These are phyloP conservation scores for Penicillium crustosum DNA, from an alignment of 2,329 filamentous ascomycete genomes.

Conservation along the genomic window DNA sequence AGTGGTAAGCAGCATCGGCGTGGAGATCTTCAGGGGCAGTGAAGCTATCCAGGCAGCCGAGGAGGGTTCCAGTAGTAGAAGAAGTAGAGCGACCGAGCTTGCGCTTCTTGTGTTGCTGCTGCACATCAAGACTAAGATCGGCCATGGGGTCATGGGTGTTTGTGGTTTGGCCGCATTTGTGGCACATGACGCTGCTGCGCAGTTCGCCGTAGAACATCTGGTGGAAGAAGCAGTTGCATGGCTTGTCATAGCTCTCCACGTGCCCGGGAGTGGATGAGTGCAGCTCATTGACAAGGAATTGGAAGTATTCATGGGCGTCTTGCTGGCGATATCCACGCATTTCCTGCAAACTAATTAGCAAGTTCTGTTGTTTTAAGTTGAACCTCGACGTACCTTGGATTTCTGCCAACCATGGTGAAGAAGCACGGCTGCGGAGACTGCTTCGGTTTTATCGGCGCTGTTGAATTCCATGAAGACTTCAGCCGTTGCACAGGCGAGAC, in stretches of 20 bases:
- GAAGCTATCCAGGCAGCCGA: constrained; percentile 82
- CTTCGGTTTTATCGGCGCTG: constrained; percentile 68
- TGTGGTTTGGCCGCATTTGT: constrained; percentile 79
- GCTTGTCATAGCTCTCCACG: constrained; percentile 54
- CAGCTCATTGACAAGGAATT: constrained; percentile 88
- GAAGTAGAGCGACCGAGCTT: constrained; percentile 41
- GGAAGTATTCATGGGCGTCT: constrained; percentile 96
- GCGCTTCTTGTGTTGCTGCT: constrained; percentile 63
- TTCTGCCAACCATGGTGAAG: constrained; percentile 63
- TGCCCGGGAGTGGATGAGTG: constrained; percentile 76
- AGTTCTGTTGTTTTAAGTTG: neutral
- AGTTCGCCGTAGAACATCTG: constrained; percentile 92
- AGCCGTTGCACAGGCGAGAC: constrained; percentile 61
- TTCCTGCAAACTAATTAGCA: constrained; percentile 48
- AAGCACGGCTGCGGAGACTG: constrained; percentile 86
- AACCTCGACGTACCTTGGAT: constrained; percentile 18
- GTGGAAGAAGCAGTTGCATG: constrained; percentile 87
- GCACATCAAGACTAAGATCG: constrained; percentile 85
- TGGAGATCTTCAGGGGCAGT: constrained; percentile 74
- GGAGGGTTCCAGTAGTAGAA: constrained; percentile 56
- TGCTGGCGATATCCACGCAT: constrained; percentile 91
- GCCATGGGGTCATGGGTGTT: constrained; percentile 85
- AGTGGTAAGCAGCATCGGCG: constrained; percentile 74
- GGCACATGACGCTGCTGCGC: constrained; percentile 86
- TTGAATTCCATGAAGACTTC: constrained; percentile 65